Percentiles rank a stretch among this genome's conserved stretches.
Conservation (phyloP, 352 stramenopile genomes). For the Globisporangium camurandrum region DNA sequence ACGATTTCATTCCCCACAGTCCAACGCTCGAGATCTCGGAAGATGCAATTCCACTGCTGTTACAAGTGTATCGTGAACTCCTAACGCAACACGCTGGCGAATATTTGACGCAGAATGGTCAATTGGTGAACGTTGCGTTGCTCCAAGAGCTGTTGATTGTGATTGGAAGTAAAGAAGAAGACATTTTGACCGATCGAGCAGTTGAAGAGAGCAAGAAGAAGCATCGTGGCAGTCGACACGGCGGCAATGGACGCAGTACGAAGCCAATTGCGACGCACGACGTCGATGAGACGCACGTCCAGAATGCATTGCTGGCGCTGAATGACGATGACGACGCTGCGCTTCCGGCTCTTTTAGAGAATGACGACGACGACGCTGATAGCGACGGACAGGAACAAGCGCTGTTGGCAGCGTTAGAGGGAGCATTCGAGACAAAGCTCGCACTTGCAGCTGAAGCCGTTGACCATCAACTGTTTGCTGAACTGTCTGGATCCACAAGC, state of each 20-base stretch:
- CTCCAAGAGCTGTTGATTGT: constrained; percentile 90
- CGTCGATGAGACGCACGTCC: constrained; percentile 35
- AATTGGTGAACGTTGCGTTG: constrained; percentile 85
- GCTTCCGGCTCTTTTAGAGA: constrained; percentile 22
- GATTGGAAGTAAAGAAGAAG: constrained; percentile 92
- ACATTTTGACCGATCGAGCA: constrained; percentile 85
- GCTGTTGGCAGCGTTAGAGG: constrained; percentile 55
- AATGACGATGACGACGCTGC: constrained; percentile 20
- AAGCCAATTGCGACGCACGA: constrained; percentile 23
- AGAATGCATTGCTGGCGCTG: constrained; percentile 38
- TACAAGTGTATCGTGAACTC: constrained; percentile 89
- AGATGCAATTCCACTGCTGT: constrained; percentile 94
- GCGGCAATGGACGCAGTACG: constrained; percentile 13
- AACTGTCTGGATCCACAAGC: constrained; percentile 51
- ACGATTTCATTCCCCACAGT: constrained; percentile 99
- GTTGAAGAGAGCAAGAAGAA: constrained; percentile 44
- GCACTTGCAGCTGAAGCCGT: constrained; percentile 31
- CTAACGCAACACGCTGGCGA: constrained; percentile 73
- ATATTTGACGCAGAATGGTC: constrained; percentile 90
- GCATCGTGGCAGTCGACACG: constrained; percentile 15
- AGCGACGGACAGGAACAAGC: constrained; percentile 45
- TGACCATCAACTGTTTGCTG: constrained; percentile 35
- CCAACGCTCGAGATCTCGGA: constrained; percentile 98
- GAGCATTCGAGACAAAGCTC: constrained; percentile 33
- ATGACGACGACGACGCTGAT: constrained; percentile 32